Percentiles rank a stretch among this genome's conserved stretches.
Evolutionary conservation across 352 stramenopile species (phyloP).

Genomic region (Globisporangium recalcitrans): DNA sequence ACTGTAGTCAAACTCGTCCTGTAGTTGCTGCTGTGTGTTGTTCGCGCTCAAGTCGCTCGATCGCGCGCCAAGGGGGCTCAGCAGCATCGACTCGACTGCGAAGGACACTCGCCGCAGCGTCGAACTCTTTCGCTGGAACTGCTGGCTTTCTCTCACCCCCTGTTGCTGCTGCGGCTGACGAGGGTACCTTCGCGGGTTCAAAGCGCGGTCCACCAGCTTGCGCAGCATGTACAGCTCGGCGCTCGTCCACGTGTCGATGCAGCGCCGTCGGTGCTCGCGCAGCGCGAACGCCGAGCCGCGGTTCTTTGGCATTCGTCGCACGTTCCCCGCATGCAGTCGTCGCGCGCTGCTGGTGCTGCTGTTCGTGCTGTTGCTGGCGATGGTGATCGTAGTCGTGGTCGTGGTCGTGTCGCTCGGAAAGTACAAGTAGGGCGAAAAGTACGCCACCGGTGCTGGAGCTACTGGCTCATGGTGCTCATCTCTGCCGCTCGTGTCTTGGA

Average conservation of each 20-base stretch:
- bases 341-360: background rate
- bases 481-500: slow-evolving; percentile 1
- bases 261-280: slow-evolving; percentile 22
- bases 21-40: background rate
- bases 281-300: slow-evolving; percentile 12
- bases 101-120: slow-evolving; percentile 16
- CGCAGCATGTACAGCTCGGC: slow-evolving; percentile 58
- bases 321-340: background rate
- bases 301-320: slow-evolving; percentile 6
- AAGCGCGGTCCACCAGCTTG: slow-evolving; percentile 38
- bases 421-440: slow-evolving; percentile 19
- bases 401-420: slow-evolving; percentile 6
- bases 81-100: slow-evolving; percentile 16
- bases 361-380: background rate
- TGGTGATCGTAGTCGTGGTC: background rate
- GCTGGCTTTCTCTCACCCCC: slow-evolving; percentile 4
- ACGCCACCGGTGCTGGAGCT: background rate
- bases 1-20: slow-evolving; percentile 6
- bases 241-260: slow-evolving; percentile 47
- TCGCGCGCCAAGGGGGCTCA: slow-evolving; percentile 1
- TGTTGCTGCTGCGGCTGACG: slow-evolving; percentile 9
- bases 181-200: slow-evolving; percentile 24
- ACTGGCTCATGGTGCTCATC: background rate
- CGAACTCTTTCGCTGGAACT: slow-evolving; percentile 14
- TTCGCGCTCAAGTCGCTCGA: background rate